These are phyloP conservation scores for Gymnopilus junonius DNA, from an alignment of 768 basidiomycete genomes.

Conservation along the genomic window DNA sequence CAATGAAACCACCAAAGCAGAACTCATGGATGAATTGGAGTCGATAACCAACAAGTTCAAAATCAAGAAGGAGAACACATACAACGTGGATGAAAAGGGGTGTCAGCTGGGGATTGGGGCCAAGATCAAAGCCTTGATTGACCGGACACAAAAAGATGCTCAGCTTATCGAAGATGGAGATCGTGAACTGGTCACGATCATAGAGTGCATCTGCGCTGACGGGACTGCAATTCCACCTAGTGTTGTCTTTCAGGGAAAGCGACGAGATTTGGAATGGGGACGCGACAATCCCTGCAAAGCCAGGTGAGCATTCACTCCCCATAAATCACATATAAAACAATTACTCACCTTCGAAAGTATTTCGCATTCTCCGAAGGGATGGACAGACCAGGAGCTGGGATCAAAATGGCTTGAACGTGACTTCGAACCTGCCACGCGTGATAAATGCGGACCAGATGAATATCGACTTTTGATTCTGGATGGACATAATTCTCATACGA, in stretches of 20 bases:
- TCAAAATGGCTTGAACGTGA: slow-evolving; percentile 37
- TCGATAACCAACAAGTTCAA: slow-evolving; percentile 21
- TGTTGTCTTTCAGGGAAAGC: slow-evolving; percentile 38
- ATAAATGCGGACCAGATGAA: slow-evolving; percentile 24
- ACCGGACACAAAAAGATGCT: slow-evolving; percentile 17
- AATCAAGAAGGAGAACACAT: slow-evolving; percentile 30
- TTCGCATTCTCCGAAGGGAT: too few relatives aligned
- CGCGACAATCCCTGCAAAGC: slow-evolving; percentile 31
- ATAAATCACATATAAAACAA: too few relatives aligned
- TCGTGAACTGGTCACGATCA: slow-evolving; percentile 43
- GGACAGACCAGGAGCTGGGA: slow-evolving; percentile 41
- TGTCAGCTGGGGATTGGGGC: slow-evolving; percentile 26
- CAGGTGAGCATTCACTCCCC: slow-evolving; percentile 23
- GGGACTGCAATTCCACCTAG: slow-evolving; percentile 30
- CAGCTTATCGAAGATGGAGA: slow-evolving; percentile 38
- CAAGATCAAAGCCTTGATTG: slow-evolving; percentile 24
- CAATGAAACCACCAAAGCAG: neutral
- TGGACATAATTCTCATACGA: slow-evolving; percentile 47
- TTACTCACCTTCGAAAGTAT: too few relatives aligned
- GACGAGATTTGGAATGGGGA: slow-evolving; percentile 30
- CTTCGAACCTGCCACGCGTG: slow-evolving; percentile 35
- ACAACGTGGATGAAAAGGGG: slow-evolving; percentile 40
- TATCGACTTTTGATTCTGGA: slow-evolving; percentile 37
- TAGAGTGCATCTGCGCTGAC: slow-evolving; percentile 47
- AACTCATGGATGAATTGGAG: neutral